Base-by-base conservation (phyloP, 192 early-diverging fungal genomes). In the Thamnidium elegans region DNA sequence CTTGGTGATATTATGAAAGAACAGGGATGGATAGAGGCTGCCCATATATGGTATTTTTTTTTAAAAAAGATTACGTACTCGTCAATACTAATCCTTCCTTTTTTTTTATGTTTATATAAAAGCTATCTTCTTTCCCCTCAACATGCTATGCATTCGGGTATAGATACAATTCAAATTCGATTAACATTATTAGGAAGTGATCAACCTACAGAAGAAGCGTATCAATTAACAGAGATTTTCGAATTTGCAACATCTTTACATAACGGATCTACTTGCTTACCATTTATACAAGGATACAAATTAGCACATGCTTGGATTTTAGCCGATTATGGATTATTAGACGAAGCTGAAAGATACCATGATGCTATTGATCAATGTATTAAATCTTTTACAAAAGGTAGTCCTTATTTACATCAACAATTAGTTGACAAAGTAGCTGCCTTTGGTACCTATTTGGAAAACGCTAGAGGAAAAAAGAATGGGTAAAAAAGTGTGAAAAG, bases 201-300 rank as follows among this genome's bases (percentile, higher is more conserved):
- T 62, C 63, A 54, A 50, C 14, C 21, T 26, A 59, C 39, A 14
- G 17, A 44, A 10, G 68, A 72, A 17, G 82, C 90, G 9, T 65
- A 95, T 2, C 85, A 84, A 58, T 66, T 87, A 50, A 94, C 90
- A 0, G 96, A 98, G 77, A 70, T 98, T 14, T 93, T 86, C 68
- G 96, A 98, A 72, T 87, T 89, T 72, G 83, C 87, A 13, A 74
- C 78, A 43, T 86, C 88, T 11, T 69, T 88, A 26, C 72, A 70
- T 26, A 65, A 81, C 2, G 20, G 32, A 45, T 39, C 36, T 15
- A 69, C 76, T 19, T 64, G 50, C 3, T 55, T 99, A 19, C 94
- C 94, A 8, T 92, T 91, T 67, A 71, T 99, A 51, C 95, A 96
- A 71, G 86, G 89, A 0, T 95, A 94, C 83, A 99, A 99, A 69